phyloP scores from a whole-genome alignment of 2,329 filamentous ascomycete genomes.

The Alternaria ethzedia region DNA sequence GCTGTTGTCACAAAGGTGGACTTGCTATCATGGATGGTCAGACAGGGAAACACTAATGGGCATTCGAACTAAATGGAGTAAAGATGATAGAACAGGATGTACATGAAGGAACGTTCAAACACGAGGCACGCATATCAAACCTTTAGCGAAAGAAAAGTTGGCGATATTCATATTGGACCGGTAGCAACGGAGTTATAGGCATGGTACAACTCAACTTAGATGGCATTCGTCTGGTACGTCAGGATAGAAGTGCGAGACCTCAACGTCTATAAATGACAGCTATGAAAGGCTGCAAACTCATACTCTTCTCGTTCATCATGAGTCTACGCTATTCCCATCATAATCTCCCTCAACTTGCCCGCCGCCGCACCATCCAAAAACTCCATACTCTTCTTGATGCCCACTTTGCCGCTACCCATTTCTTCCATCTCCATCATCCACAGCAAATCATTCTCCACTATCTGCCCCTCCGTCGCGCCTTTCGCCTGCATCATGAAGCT shows the following conservation, averaged over 20 bases:
- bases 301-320: neutral
- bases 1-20: constrained; percentile 98
- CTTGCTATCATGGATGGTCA: constrained; percentile 86
- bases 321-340: constrained; percentile 7
- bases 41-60: constrained; percentile 23
- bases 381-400: constrained; percentile 34
- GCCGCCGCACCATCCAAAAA: constrained; percentile 41
- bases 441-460: constrained; percentile 41
- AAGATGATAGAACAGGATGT: neutral
- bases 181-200: constrained; percentile 1
- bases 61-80: neutral
- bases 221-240: neutral
- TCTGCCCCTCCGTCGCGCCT: constrained; percentile 10
- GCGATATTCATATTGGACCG: neutral
- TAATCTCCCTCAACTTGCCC: constrained; percentile 22
- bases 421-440: constrained; percentile 40
- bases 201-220: neutral
- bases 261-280: constrained; percentile 6
- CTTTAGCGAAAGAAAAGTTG: neutral
- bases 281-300: neutral
- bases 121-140: neutral
- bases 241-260: constrained; percentile 1
- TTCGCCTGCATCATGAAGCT: constrained; percentile 35
- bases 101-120: neutral
- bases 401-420: constrained; percentile 11